These are phyloP conservation scores for Oehlia diaphana DNA, from an alignment of 192 early-diverging fungal genomes.

Conservation along the genomic window DNA sequence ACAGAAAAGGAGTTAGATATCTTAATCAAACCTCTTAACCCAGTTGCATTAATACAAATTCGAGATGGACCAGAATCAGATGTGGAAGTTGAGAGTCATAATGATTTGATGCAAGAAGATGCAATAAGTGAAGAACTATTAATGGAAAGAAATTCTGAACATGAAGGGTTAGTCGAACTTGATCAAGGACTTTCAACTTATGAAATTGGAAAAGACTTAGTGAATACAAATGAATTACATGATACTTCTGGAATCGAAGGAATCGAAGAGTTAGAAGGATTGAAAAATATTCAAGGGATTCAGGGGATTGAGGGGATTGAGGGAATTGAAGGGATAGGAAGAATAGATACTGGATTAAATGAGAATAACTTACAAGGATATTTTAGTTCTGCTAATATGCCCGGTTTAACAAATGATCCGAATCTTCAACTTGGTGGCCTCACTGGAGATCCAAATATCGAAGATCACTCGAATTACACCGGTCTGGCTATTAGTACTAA, in stretches of 20 bases:
- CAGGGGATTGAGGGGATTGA: background rate
- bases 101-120: background rate
- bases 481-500: background rate
- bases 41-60: background rate
- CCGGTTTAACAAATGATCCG: background rate
- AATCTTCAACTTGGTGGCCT: background rate
- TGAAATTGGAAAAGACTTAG: background rate
- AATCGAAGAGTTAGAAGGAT: background rate
- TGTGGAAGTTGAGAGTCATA: background rate
- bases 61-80: background rate
- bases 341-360: background rate
- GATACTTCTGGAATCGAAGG: background rate
- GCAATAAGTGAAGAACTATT: background rate
- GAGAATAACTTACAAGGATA: constrained; percentile 2
- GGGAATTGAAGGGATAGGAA: background rate
- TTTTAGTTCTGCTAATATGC: background rate
- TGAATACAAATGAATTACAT: background rate
- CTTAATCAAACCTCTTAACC: background rate
- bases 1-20: constrained; percentile 1
- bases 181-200: background rate
- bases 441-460: background rate
- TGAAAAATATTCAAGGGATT: background rate
- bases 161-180: background rate
- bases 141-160: background rate
- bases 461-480: background rate